phyloP scores from a whole-genome alignment of 345 rosid species.

The Zanthoxylum bungeanum region DNA sequence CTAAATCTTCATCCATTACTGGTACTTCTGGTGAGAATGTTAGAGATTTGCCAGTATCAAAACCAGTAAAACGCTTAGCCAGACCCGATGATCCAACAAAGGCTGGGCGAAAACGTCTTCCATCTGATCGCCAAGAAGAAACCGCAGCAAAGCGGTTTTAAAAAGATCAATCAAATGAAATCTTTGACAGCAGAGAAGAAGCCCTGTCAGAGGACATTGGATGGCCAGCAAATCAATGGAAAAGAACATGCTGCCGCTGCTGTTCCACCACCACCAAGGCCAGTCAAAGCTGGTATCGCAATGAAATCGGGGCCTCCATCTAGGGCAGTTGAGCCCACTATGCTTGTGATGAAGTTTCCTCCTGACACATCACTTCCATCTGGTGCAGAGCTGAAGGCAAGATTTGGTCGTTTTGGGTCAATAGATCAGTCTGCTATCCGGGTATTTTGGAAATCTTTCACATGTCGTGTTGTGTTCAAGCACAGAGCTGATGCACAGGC shows the following conservation, averaged over 20 bases:
- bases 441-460: constrained; percentile 86
- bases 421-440: constrained; percentile 84
- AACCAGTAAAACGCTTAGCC: constrained; percentile 38
- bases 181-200: constrained; percentile 64
- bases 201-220: constrained; percentile 37
- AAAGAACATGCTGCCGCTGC: constrained; percentile 43
- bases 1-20: constrained; percentile 28
- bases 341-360: constrained; percentile 98
- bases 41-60: constrained; percentile 49
- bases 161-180: constrained; percentile 57
- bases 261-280: constrained; percentile 35
- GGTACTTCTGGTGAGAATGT: constrained; percentile 34
- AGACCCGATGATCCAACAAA: constrained; percentile 65
- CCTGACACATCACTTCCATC: constrained; percentile 88
- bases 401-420: constrained; percentile 90
- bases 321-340: constrained; percentile 79
- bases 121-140: constrained; percentile 83
- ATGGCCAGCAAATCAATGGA: constrained; percentile 40
- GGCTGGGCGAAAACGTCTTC: constrained; percentile 70
- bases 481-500: constrained; percentile 82
- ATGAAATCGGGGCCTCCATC: constrained; percentile 47
- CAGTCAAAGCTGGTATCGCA: constrained; percentile 33
- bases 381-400: constrained; percentile 83
- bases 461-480: constrained; percentile 89
- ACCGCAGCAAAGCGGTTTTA: constrained; percentile 69